Percentiles rank a stretch among this genome's conserved stretches.
Conservation (phyloP, 2,329 filamentous ascomycete genomes). For the Pseudocercospora crystallina region DNA sequence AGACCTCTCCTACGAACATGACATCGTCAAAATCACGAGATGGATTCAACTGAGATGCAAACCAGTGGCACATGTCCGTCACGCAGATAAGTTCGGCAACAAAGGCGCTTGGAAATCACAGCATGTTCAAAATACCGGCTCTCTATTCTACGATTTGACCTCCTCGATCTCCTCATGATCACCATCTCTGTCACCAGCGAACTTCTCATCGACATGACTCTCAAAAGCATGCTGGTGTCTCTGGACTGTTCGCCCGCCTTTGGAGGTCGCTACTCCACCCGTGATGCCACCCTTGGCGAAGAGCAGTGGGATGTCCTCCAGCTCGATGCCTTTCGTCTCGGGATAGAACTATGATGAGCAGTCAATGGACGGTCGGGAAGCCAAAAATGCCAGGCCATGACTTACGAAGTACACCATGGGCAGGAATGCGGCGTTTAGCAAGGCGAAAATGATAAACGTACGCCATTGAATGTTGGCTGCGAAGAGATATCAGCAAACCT, state of each 20-base stretch:
- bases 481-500: no score
- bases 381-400: not conserved
- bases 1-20: no score
- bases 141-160: not conserved
- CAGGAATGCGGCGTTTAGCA: conserved; percentile 3
- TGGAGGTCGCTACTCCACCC: conserved; percentile 15
- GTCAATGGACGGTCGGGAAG: conserved; percentile 10
- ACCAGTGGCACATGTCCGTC: no score
- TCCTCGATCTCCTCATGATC: conserved; percentile 3
- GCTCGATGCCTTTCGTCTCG: conserved; percentile 16
- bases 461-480: conserved; percentile 3
- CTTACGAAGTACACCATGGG: conserved; percentile 3
- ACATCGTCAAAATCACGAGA: no score
- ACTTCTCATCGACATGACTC: conserved; percentile 1
- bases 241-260: conserved; percentile 18
- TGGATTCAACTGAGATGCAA: no score
- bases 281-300: conserved; percentile 19
- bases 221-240: conserved; percentile 13
- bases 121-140: no score
- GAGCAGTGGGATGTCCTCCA: conserved; percentile 19
- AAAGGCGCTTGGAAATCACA: no score
- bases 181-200: not conserved
- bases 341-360: conserved; percentile 19
- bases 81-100: not conserved
- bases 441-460: conserved; percentile 20